Conservation (phyloP, 768 basidiomycete genomes). For the Lactarius akahatsu region DNA sequence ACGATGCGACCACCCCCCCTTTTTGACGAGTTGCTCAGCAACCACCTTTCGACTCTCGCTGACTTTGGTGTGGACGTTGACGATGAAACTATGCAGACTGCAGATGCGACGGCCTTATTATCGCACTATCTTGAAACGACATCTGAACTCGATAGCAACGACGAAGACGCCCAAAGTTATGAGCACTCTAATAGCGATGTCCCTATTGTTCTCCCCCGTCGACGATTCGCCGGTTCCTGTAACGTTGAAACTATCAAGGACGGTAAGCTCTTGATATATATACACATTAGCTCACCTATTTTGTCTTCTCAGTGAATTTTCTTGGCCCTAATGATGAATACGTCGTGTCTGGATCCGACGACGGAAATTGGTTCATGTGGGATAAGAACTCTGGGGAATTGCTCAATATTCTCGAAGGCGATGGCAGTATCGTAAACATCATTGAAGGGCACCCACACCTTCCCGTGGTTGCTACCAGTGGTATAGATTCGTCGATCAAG, state of each 20-base stretch:
- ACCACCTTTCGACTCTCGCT: slow-evolving; percentile 1
- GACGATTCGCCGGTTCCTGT: slow-evolving; percentile 63
- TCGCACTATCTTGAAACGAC: background rate
- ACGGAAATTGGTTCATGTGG: slow-evolving; percentile 89
- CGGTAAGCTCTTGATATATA: slow-evolving; percentile 46
- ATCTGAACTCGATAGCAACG: background rate
- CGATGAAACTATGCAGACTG: slow-evolving; percentile 33
- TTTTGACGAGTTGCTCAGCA: background rate
- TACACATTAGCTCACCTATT: background rate
- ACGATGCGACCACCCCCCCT: background rate
- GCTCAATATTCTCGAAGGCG: slow-evolving; percentile 81
- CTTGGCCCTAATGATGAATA: slow-evolving; percentile 76
- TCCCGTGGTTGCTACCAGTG: slow-evolving; percentile 81
- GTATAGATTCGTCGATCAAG: slow-evolving; percentile 85
- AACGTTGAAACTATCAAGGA: slow-evolving; percentile 88
- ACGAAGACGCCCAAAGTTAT: slow-evolving; percentile 1
- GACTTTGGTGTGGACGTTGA: slow-evolving; percentile 36
- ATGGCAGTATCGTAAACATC: slow-evolving; percentile 78
- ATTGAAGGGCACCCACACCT: slow-evolving; percentile 79
- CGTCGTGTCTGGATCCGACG: slow-evolving; percentile 82
- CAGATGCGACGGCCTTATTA: slow-evolving; percentile 23
- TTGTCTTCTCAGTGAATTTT: slow-evolving; percentile 64
- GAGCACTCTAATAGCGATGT: slow-evolving; percentile 36
- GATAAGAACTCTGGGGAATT: slow-evolving; percentile 61
- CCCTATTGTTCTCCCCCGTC: slow-evolving; percentile 61